A percentile compares a stretch with the other conserved stretches of the same genome.
phyloP scores from a whole-genome alignment of 2,329 filamentous ascomycete species.

The Aspergillus chevalieri region DNA sequence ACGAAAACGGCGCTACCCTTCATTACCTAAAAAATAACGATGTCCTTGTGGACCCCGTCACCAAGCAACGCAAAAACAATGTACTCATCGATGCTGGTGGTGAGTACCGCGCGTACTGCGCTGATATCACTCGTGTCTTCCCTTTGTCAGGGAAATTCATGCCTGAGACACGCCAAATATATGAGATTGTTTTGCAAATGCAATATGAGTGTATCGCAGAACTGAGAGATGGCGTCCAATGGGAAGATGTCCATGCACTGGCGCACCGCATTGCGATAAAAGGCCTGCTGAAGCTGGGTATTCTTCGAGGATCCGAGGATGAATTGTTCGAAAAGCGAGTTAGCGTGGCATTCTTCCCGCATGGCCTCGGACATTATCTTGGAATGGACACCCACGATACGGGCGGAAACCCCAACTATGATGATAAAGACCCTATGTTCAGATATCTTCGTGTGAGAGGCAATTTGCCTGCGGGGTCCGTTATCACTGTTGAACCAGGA shows the following conservation, averaged over 20 bases:
- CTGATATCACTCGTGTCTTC: conserved; percentile 83
- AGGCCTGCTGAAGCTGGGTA: conserved; percentile 64
- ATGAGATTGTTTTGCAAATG: conserved; percentile 74
- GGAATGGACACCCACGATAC: conserved; percentile 91
- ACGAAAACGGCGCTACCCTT: conserved; percentile 73
- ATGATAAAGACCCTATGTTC: conserved; percentile 78
- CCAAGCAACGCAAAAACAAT: conserved; percentile 52
- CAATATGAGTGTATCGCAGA: conserved; percentile 66
- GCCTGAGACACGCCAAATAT: conserved; percentile 64
- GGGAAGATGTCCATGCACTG: conserved; percentile 64
- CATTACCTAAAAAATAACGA: conserved; percentile 82
- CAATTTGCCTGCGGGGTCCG: conserved; percentile 66
- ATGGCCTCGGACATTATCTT: conserved; percentile 84
- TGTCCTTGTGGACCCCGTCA: conserved; percentile 50
- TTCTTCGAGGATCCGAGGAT: conserved; percentile 59
- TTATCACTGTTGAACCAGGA: conserved; percentile 93
- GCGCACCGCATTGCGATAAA: conserved; percentile 67
- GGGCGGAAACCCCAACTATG: conserved; percentile 69
- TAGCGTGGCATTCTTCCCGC: conserved; percentile 86
- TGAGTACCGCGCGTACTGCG: conserved; percentile 79
- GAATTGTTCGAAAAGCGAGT: conserved; percentile 73
- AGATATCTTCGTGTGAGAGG: conserved; percentile 76
- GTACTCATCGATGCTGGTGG: conserved; percentile 82
- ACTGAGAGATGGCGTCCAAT: conserved; percentile 63
- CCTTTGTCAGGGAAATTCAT: conserved; percentile 68